These are phyloP conservation scores for Quercus gilva DNA, from an alignment of 306 rosid genomes.

Conservation along the genomic window DNA sequence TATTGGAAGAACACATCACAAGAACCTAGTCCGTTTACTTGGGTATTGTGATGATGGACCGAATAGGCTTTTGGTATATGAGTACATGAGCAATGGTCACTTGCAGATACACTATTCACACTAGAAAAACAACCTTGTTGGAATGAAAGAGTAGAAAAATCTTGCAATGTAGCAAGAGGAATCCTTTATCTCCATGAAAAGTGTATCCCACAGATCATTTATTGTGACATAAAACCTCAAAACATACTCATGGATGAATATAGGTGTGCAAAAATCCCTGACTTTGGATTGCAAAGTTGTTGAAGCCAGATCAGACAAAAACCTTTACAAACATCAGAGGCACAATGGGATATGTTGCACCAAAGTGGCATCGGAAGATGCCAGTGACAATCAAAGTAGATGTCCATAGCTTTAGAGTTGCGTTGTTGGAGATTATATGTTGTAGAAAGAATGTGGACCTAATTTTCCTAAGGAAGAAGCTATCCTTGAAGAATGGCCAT, in stretches of 20 bases:
- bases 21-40: no score
- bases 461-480: no score
- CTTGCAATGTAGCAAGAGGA: neutral
- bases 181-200: no score
- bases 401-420: slow-evolving; percentile 21
- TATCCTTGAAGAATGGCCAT: no score
- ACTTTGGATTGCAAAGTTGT: slow-evolving; percentile 29
- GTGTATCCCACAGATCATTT: no score
- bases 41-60: slow-evolving; percentile 3
- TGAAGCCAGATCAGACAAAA: slow-evolving; percentile 13
- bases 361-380: slow-evolving; percentile 8
- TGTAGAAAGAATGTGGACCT: no score
- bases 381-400: slow-evolving; percentile 22
- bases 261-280: slow-evolving; percentile 9
- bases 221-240: no score
- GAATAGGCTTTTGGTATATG: slow-evolving; percentile 23
- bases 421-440: slow-evolving; percentile 5
- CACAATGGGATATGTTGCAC: slow-evolving; percentile 30
- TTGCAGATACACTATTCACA: slow-evolving; percentile 26
- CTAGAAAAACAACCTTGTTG: slow-evolving; percentile 2
- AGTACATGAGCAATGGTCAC: slow-evolving; percentile 28
- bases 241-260: slow-evolving; percentile 27
- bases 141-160: slow-evolving; percentile 21
- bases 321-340: slow-evolving; percentile 2
- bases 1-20: no score